phyloP scores from a whole-genome alignment of 257 asterid species.

The Nyctanthes arbortristis region DNA sequence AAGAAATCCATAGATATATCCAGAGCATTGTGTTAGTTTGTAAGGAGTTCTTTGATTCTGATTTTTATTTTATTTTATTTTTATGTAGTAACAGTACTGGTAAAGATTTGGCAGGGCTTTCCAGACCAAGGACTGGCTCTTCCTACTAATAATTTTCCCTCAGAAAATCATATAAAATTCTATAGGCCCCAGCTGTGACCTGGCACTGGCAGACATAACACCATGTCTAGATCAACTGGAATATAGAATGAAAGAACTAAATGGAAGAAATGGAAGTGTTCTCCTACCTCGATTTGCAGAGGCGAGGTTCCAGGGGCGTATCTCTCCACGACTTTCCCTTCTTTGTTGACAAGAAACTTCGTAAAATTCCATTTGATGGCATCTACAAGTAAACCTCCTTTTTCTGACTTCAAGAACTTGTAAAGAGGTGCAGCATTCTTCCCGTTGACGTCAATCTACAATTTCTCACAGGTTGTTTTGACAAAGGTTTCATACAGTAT shows the following conservation, averaged over 20 bases:
- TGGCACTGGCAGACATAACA: not conserved
- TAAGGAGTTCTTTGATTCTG: not conserved
- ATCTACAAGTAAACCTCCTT: slow-evolving; percentile 57
- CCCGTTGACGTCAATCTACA: slow-evolving; percentile 80
- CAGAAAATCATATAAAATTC: not conserved
- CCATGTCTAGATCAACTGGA: not conserved
- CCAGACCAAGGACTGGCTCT: not conserved
- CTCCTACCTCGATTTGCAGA: slow-evolving; percentile 65
- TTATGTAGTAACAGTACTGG: not conserved
- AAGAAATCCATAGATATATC: not conserved
- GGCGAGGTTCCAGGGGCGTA: slow-evolving; percentile 77
- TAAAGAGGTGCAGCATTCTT: slow-evolving; percentile 68
- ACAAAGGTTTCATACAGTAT: not conserved
- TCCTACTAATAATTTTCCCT: not conserved
- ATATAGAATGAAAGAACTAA: not conserved
- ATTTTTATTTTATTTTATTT: not conserved
- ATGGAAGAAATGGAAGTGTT: not conserved
- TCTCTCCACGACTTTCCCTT: slow-evolving; percentile 74
- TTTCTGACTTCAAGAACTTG: slow-evolving; percentile 75
- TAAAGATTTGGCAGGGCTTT: not conserved
- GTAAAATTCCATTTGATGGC: slow-evolving; percentile 92
- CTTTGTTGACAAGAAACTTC: slow-evolving; percentile 71
- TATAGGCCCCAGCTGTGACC: not conserved
- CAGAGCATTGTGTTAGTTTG: not conserved
- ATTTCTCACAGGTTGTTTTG: not conserved